Evolutionary conservation across 768 basidiomycete genomes (phyloP).

Genomic region (Cystofilobasidium bisporidii): DNA sequence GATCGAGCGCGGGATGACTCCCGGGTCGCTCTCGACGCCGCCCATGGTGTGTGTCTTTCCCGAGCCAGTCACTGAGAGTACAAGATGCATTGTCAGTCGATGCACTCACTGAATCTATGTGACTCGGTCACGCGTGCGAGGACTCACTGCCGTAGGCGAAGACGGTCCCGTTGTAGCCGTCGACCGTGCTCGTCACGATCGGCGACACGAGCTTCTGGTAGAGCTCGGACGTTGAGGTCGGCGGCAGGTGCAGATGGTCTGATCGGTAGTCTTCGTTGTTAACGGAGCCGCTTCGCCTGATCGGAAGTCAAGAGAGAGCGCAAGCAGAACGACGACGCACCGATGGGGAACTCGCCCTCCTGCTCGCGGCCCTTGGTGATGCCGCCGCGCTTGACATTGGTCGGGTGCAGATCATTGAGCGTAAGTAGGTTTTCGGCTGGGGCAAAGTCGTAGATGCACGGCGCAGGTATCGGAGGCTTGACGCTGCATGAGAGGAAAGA

Average conservation of each 20-base stretch:
- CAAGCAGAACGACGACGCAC: too few species aligned
- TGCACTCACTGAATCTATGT: too few species aligned
- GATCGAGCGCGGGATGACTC: conserved; percentile 25
- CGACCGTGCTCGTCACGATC: conserved; percentile 12
- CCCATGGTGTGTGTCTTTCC: conserved; percentile 28
- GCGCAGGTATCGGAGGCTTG: conserved; percentile 10
- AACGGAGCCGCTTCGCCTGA: too few species aligned
- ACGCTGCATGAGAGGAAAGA: conserved; percentile 2
- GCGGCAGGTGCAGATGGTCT: conserved; percentile 28
- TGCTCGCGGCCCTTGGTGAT: conserved; percentile 23
- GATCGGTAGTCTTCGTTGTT: not conserved
- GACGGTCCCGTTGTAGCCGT: conserved; percentile 27
- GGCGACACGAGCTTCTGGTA: conserved; percentile 20
- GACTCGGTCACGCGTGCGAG: too few species aligned
- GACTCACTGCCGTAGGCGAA: conserved; percentile 26
- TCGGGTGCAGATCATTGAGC: conserved; percentile 12
- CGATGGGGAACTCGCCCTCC: conserved; percentile 18
- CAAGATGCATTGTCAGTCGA: too few species aligned
- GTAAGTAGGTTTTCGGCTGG: conserved; percentile 14
- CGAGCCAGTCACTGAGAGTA: conserved; percentile 21
- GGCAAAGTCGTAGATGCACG: conserved; percentile 22
- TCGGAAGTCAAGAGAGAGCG: too few species aligned
- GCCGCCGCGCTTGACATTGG: conserved; percentile 25
- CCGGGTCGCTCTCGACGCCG: conserved; percentile 18
- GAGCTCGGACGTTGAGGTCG: conserved; percentile 16